Percentiles rank a stretch among this genome's conserved stretches.
phyloP scores from a whole-genome alignment of 345 rosid genomes.

The Syzygium aromaticum region DNA sequence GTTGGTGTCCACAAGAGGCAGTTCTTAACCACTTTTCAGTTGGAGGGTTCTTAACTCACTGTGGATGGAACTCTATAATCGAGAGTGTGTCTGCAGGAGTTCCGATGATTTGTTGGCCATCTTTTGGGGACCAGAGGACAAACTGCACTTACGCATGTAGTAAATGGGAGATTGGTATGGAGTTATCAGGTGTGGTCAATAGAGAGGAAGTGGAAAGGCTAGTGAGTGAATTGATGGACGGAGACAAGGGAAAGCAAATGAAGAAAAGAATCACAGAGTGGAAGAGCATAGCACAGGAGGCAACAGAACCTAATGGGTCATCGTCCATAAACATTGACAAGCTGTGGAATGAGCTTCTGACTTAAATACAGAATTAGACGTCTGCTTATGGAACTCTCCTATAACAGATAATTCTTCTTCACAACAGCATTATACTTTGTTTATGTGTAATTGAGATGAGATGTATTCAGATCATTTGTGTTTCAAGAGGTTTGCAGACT shows the following conservation, averaged over 20 bases:
- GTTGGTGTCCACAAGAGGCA: constrained; percentile 5
- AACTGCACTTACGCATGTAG: neutral
- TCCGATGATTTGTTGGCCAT: constrained; percentile 1
- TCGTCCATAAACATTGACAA: neutral
- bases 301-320: constrained; percentile 1
- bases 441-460: neutral
- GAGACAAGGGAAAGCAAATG: constrained; percentile 1
- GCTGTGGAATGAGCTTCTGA: neutral
- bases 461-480: neutral
- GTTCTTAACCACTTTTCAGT: constrained; percentile 1
- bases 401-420: neutral
- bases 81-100: constrained; percentile 5
- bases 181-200: neutral
- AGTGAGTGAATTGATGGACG: constrained; percentile 2
- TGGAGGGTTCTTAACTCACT: constrained; percentile 7
- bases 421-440: neutral
- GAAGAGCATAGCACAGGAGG: constrained; percentile 3
- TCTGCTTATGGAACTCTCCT: neutral
- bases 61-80: constrained; percentile 5
- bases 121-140: neutral
- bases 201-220: constrained; percentile 3
- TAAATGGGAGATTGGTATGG: constrained; percentile 3
- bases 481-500: neutral
- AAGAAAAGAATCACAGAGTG: neutral
- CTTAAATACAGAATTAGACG: neutral